Base-by-base conservation (phyloP, 2,329 filamentous ascomycete genomes). In the Calonectria honghensis region DNA sequence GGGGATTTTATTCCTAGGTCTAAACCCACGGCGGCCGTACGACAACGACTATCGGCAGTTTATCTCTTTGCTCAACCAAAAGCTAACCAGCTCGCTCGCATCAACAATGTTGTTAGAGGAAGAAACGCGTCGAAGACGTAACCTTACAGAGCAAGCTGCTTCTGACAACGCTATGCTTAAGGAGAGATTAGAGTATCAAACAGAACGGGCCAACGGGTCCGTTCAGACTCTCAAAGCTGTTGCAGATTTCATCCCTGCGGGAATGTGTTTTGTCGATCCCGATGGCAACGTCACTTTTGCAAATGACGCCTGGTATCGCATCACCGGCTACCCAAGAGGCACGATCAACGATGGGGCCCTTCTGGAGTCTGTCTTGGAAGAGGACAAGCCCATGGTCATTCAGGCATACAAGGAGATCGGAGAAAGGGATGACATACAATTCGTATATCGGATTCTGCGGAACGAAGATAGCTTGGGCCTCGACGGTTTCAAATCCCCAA, bases 21-120 rank as follows among this genome's bases (percentile, higher is more conserved):
- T 95, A 13, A 95, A 95, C 79, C 93, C 94, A 7, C 87, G 93
- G 54, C 87, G 93, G 52, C 93, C 93, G 0, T 95, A 94, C 76
- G 94, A 95, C 79, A 92, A 93, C 73, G 93, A 94, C 75, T 95
- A 95, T 79, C 90, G 89, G 52, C 88, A 94, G 11, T 95, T 94
- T 78, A 88, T 95, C 24, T 91, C 87, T 18, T 82, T 90, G 6
- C 80, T 90, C 41, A 86, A 83, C 51, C 87, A 89, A 75, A 94
- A 88, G 81, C 85, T 95, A 9, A 92, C 91, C 0, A 94, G 92
- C 2, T 93, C 92, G 0, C 85, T 95, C 65, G 93, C 93, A 9
- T 94, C 93, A 0, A 93, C 94, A 0, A 91, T 94, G 0, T 85
- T 95, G 1, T 90, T 95, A 59, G 92, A 94, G 81, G 93, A 94